phyloP scores from a whole-genome alignment of 768 basidiomycete genomes.

The Kwoniella botswanensis region DNA sequence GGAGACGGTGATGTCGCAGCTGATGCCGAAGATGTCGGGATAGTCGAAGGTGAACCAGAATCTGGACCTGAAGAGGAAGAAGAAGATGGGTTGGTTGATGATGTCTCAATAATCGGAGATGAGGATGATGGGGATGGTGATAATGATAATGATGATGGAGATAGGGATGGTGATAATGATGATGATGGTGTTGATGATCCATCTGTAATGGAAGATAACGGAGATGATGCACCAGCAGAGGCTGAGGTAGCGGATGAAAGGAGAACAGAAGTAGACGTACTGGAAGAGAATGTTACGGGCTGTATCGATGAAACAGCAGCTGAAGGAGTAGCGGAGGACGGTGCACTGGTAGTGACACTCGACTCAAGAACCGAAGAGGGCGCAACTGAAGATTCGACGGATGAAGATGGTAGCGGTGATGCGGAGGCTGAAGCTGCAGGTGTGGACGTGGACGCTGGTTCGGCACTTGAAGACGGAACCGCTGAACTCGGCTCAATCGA shows the following conservation, averaged over 20 bases:
- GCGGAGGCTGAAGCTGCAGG: constrained; percentile 2
- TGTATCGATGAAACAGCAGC: not conserved
- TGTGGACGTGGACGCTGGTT: not conserved
- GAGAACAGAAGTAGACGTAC: not conserved
- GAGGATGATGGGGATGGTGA: not conserved
- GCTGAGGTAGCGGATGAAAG: not conserved
- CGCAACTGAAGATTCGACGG: not conserved
- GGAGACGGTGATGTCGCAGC: not conserved
- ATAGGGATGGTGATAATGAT: not conserved
- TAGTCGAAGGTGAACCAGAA: not conserved
- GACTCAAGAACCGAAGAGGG: not conserved
- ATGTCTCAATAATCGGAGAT: not conserved
- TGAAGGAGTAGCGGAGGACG: not conserved
- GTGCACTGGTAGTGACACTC: not conserved
- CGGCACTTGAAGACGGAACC: not conserved
- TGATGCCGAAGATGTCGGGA: not conserved
- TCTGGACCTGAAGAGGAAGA: not conserved
- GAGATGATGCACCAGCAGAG: constrained; percentile 1
- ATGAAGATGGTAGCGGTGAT: not conserved
- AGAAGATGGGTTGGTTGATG: constrained; percentile 3
- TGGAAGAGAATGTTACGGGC: not conserved
- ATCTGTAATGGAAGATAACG: not conserved
- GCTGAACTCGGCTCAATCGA: constrained; percentile 2
- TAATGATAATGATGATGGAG: not conserved
- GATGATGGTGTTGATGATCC: not conserved